Evolutionary conservation across 1,139 yeast genomes (phyloP), one percentile per base, ranked within the genome.

Genomic region (Geotrichum restrictum): DNA sequence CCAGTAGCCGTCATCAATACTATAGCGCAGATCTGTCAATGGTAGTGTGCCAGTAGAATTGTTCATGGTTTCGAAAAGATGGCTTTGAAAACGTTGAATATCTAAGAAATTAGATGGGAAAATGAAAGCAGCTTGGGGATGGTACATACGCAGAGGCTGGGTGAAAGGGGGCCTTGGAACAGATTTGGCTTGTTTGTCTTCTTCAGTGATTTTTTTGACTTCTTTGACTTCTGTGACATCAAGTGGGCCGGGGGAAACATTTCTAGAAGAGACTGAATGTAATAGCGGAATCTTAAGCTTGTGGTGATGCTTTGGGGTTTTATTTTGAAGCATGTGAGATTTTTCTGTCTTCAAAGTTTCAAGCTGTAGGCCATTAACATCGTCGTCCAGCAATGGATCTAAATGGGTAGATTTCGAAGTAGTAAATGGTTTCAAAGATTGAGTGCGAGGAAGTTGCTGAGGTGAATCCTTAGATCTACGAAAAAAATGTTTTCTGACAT

Each of bases 1-100:
- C 41, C 41, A 44, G 27, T 44, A 22, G 11, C 53, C 45, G 31
- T 34, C 42, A 16, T 49, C 41, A 39, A 49, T 38, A 11, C 40
- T 32, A 27, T 49, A 49, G 7, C 27, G 39, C 18, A 44, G 24
- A 11, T 19, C 22, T 5, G 45, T 38, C 16, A 22, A 14, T 10
- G 34, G 18, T 13, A 39, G 19, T 10, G n/a, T 3, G 16, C 53
- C 53, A 7, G 31, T 19, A 27, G 45, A 49, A 11, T 5, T 8
- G n/a, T 4, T 13, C 45, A 39, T 45, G 14, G n/a, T 33, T 4
- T 24, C 16, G 13, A 14, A 4, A 3, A 48, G 18, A 16, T 18
- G 14, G 14, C 34, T 18, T 11, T 33, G 22, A 8, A 42, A 22
- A 13, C 21, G 18, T 6, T 13, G 18, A n/a, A 21, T 18, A 24